phyloP scores from a whole-genome alignment of 148 eudicot species.

The Persicaria maculosa region DNA sequence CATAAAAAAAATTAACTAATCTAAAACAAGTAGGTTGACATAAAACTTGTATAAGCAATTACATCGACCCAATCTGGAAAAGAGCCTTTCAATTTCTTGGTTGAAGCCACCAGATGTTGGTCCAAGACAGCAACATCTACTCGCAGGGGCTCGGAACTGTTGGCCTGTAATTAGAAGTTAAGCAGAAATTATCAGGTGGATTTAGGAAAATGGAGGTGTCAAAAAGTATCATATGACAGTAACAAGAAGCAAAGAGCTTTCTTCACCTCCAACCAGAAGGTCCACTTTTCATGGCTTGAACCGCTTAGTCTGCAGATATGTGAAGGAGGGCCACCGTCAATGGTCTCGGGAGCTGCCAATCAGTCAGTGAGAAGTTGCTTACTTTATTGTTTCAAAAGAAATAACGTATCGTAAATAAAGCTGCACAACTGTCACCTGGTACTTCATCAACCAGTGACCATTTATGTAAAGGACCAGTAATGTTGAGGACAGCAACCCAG shows the following conservation, averaged over 20 bases:
- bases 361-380: conserved; percentile 13
- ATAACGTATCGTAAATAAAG: not conserved
- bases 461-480: conserved; percentile 81
- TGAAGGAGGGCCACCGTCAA: conserved; percentile 71
- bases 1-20: not conserved
- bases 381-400: not conserved
- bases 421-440: conserved; percentile 40
- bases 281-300: conserved; percentile 68
- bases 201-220: not conserved
- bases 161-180: conserved; percentile 43
- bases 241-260: conserved; percentile 3
- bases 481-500: conserved; percentile 82
- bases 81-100: conserved; percentile 46
- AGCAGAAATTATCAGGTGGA: not conserved
- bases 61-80: conserved; percentile 91
- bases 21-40: conserved; percentile 71
- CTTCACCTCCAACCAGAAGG: conserved; percentile 92
- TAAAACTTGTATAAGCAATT: conserved; percentile 58
- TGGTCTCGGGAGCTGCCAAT: conserved; percentile 56
- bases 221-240: conserved; percentile 1
- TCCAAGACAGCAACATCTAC: conserved; percentile 78
- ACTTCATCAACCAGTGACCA: conserved; percentile 84
- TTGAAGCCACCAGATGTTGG: conserved; percentile 47
- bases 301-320: conserved; percentile 87
- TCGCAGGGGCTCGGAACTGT: conserved; percentile 54